Percentiles rank a stretch among this genome's conserved stretches.
Evolutionary conservation across 129 eudicot genomes (phyloP).

Genomic region (Daucus carota): DNA sequence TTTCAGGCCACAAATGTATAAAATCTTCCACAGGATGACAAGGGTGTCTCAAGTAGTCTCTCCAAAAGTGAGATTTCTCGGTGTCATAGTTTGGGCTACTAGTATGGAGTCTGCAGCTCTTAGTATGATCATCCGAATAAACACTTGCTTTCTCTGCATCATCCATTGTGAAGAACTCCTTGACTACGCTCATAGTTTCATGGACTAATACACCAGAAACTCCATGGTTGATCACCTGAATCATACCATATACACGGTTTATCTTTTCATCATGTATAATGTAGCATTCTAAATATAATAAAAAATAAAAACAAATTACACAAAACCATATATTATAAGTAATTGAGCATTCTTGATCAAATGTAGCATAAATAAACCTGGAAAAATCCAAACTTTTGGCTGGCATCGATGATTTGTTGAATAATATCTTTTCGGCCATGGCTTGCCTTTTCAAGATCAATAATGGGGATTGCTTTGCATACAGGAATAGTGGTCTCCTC

Average conservation of each 20-base stretch:
- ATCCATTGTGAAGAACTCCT: constrained; percentile 26
- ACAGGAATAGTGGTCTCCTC: constrained; percentile 15
- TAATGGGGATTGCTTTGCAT: constrained; percentile 18
- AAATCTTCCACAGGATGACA: constrained; percentile 32
- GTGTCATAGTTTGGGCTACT: constrained; percentile 17
- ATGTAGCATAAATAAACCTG: constrained; percentile 19
- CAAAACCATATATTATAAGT: not conserved
- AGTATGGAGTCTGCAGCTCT: constrained; percentile 16
- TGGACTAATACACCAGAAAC: constrained; percentile 22
- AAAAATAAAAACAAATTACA: not conserved
- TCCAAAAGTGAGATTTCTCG: constrained; percentile 31
- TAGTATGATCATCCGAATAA: constrained; percentile 14
- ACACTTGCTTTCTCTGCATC: constrained; percentile 28
- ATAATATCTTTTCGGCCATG: constrained; percentile 15
- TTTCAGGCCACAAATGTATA: constrained; percentile 29
- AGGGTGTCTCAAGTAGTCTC: constrained; percentile 33
- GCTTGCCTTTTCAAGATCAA: constrained; percentile 22
- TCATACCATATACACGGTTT: not conserved
- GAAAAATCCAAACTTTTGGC: constrained; percentile 36
- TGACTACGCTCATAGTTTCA: constrained; percentile 22
- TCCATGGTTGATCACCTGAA: constrained; percentile 42
- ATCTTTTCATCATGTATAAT: not conserved
- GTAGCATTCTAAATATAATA: not conserved
- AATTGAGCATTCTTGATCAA: not conserved
- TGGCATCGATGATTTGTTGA: constrained; percentile 27